A percentile compares a stretch with the other conserved stretches of the same genome.
Conservation (phyloP, 805 yeast species). For the Saccharomycopsis babjevae region DNA sequence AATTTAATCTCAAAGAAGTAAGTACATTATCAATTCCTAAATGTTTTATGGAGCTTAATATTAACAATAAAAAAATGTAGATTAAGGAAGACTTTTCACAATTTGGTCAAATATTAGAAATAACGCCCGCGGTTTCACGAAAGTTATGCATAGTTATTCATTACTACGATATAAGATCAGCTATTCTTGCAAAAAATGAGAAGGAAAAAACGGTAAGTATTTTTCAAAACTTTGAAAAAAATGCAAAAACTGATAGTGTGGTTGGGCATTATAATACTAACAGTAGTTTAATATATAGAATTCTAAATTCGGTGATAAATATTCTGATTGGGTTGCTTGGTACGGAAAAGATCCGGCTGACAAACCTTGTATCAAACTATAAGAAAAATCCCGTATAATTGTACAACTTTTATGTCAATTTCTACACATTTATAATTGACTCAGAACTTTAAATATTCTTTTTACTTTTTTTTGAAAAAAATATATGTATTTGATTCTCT, state of each 20-base stretch:
- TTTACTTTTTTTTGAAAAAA: too few relatives aligned
- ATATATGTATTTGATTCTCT: too few relatives aligned
- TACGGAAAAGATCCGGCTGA: slow-evolving; percentile 63
- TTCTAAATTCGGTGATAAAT: slow-evolving; percentile 31
- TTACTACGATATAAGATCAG: slow-evolving; percentile 47
- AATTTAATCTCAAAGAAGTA: slow-evolving; percentile 24
- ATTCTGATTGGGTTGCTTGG: slow-evolving; percentile 52
- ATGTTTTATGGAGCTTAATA: neutral
- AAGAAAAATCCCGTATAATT: neutral
- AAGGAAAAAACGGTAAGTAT: slow-evolving; percentile 8
- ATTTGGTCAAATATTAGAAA: slow-evolving; percentile 53
- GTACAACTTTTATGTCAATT: neutral
- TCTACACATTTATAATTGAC: neutral
- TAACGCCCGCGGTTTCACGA: slow-evolving; percentile 57
- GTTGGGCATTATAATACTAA: neutral
- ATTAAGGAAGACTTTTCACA: slow-evolving; percentile 35
- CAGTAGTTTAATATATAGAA: neutral
- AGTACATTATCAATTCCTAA: neutral
- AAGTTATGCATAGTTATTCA: slow-evolving; percentile 52
- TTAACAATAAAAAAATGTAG: neutral
- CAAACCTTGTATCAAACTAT: slow-evolving; percentile 32
- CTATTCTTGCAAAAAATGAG: slow-evolving; percentile 46
- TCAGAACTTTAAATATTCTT: too few relatives aligned
- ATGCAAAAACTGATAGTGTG: neutral
- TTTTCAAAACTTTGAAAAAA: neutral